These are phyloP conservation scores for Eimeria falciformis DNA, from an alignment of 169 alveolate genomes.

Conservation along the genomic window DNA sequence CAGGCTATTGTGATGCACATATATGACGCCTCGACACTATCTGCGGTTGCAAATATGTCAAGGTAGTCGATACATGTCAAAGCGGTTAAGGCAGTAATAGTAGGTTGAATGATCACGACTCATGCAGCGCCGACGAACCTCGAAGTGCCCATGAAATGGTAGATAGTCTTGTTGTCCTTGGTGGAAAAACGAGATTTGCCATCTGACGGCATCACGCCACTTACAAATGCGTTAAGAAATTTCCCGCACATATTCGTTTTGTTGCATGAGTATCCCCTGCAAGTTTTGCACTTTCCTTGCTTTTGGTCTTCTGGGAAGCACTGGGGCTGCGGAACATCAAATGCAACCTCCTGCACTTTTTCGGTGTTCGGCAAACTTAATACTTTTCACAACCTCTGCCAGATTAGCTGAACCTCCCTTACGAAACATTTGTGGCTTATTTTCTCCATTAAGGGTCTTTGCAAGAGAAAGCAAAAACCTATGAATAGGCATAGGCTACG, in stretches of 20 bases:
- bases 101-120: too few species aligned
- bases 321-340: slow-evolving; percentile 52
- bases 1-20: too few species aligned
- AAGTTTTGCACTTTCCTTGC: slow-evolving; percentile 77
- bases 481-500: too few species aligned
- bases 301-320: slow-evolving; percentile 68
- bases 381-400: too few species aligned
- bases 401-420: too few species aligned
- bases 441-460: not conserved
- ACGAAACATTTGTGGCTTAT: not conserved
- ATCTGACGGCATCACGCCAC: slow-evolving; percentile 89
- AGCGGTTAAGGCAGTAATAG: too few species aligned
- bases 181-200: slow-evolving; percentile 85
- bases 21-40: too few species aligned
- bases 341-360: not conserved
- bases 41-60: too few species aligned
- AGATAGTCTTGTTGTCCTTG: slow-evolving; percentile 82
- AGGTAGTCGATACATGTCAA: too few species aligned
- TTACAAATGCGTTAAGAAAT: slow-evolving; percentile 84
- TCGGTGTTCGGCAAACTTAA: too few species aligned
- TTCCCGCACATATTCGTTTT: slow-evolving; percentile 87
- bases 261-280: slow-evolving; percentile 81
- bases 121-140: slow-evolving; percentile 11
- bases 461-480: too few species aligned
- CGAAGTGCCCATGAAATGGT: slow-evolving; percentile 90